phyloP scores from a whole-genome alignment of 495 filamentous ascomycete genomes.

The Emericellopsis terricola region DNA sequence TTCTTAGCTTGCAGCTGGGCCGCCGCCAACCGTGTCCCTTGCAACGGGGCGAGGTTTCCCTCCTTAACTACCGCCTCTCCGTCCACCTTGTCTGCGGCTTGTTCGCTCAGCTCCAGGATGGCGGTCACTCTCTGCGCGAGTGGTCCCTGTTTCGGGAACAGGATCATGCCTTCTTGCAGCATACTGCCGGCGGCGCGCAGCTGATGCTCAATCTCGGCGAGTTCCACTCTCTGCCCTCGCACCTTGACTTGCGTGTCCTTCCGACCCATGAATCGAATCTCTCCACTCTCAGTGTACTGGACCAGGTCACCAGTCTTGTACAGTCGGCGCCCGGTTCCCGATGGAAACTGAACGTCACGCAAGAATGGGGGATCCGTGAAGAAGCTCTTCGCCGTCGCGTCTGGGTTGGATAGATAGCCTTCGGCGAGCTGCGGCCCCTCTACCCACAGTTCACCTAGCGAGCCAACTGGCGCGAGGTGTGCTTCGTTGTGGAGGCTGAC shows the following conservation, averaged over 20 bases:
- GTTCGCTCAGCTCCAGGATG: no score
- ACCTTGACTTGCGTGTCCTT: slow-evolving; percentile 36
- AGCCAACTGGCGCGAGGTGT: slow-evolving; percentile 38
- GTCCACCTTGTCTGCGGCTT: no score
- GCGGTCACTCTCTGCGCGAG: no score
- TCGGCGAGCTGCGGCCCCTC: slow-evolving; percentile 27
- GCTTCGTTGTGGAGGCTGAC: slow-evolving; percentile 34
- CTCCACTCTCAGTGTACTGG: slow-evolving; percentile 22
- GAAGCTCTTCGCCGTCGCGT: slow-evolving; percentile 31
- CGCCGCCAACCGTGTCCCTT: no score
- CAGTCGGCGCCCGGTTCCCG: slow-evolving; percentile 7
- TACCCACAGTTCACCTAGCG: slow-evolving; percentile 29
- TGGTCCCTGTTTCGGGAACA: no score
- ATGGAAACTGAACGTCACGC: not conserved
- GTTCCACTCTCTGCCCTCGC: slow-evolving; percentile 45
- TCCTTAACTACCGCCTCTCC: not conserved
- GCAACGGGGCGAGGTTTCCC: no score
- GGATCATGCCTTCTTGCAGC: slow-evolving; percentile 16
- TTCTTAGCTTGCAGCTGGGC: slow-evolving; percentile 3
- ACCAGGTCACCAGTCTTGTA: slow-evolving; percentile 26
- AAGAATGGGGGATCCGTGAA: slow-evolving; percentile 13
- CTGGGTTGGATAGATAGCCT: slow-evolving; percentile 33
- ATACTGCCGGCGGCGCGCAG: slow-evolving; percentile 5
- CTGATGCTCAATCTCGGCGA: slow-evolving; percentile 39
- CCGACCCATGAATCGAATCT: slow-evolving; percentile 24